Conservation (phyloP, 2,329 filamentous ascomycete species). For the Cladobotryum mycophilum region DNA sequence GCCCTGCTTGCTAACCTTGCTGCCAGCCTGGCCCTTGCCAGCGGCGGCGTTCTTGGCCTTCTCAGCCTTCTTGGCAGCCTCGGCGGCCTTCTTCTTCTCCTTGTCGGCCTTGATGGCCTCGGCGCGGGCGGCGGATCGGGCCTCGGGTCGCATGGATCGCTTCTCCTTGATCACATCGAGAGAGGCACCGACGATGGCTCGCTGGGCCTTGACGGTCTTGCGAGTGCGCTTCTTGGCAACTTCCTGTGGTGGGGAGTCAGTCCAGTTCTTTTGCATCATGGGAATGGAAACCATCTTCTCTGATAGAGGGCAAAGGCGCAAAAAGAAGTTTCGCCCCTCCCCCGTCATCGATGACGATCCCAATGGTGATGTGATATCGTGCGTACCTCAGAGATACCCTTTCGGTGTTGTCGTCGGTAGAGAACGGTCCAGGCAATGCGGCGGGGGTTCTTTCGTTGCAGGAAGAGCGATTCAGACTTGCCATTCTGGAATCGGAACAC, state of each 20-base stretch:
- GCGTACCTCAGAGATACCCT: constrained; percentile 99
- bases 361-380: not conserved
- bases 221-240: constrained; percentile 99
- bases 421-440: constrained; percentile 98
- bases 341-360: not conserved
- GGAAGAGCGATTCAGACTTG: constrained; percentile 99
- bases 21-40: constrained; percentile 69
- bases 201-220: constrained; percentile 96
- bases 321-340: not conserved
- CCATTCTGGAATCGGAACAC: constrained; percentile 99
- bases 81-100: constrained; percentile 89
- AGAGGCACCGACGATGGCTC: constrained; percentile 97
- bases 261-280: constrained; percentile 10
- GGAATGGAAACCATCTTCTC: not conserved
- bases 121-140: constrained; percentile 81
- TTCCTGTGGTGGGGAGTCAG: constrained; percentile 64
- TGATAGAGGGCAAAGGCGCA: not conserved
- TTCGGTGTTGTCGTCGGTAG: constrained; percentile 98
- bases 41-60: constrained; percentile 91
- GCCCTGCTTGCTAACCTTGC: constrained; percentile 94
- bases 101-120: constrained; percentile 95
- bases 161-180: constrained; percentile 99
- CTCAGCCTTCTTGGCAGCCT: constrained; percentile 95
- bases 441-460: constrained; percentile 99
- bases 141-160: constrained; percentile 89